phyloP scores from a whole-genome alignment of 2,329 filamentous ascomycete species.

The Kalaharituber pfeilii region DNA sequence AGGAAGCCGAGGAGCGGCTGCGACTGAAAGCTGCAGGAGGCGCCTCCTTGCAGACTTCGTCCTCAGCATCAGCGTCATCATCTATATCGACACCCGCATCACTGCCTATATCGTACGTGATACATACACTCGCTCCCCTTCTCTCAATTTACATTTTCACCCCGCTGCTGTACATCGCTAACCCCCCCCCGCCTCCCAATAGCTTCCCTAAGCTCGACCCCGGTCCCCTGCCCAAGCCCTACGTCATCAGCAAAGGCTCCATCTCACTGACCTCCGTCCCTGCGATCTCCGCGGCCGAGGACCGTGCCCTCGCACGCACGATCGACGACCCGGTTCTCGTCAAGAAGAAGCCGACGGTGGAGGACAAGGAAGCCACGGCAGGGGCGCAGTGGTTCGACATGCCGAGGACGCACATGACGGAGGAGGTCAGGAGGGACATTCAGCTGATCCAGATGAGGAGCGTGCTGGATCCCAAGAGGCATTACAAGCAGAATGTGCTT shows the following conservation, averaged over 20 bases:
- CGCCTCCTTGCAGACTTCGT: not conserved
- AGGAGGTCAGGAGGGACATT: constrained; percentile 73
- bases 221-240: constrained; percentile 16
- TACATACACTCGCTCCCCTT: constrained; percentile 5
- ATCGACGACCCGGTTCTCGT: constrained; percentile 13
- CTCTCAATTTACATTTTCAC: constrained; percentile 2
- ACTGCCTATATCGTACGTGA: not conserved
- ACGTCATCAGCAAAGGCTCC: constrained; percentile 10
- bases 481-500: constrained; percentile 72
- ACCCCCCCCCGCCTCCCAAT: constrained; percentile 11
- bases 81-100: not conserved
- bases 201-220: constrained; percentile 20
- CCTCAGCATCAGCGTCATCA: constrained; percentile 1
- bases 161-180: constrained; percentile 2
- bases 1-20: constrained; percentile 29
- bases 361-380: constrained; percentile 37
- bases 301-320: not conserved
- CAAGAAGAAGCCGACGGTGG: not conserved
- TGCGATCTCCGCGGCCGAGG: not conserved
- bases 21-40: not conserved
- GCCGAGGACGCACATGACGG: constrained; percentile 65
- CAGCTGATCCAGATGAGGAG: constrained; percentile 79
- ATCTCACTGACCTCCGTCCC: not conserved
- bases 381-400: constrained; percentile 77
- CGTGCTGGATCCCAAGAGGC: constrained; percentile 71